phyloP scores from a whole-genome alignment of 768 basidiomycete species.

The Leccinum variicolor region DNA sequence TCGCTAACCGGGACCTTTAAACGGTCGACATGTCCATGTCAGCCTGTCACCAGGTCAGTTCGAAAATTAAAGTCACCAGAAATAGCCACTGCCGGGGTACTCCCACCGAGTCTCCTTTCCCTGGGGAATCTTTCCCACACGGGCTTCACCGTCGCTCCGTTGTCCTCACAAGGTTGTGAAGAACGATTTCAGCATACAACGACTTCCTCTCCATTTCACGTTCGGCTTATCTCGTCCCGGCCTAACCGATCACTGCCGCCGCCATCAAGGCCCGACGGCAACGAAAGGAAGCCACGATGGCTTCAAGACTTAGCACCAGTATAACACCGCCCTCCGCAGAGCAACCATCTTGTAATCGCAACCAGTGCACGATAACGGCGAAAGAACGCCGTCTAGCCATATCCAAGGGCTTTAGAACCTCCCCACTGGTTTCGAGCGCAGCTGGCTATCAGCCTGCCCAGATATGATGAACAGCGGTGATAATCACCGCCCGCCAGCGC shows the following conservation, averaged over 20 bases:
- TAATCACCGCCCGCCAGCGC: background rate
- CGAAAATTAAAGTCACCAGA: background rate
- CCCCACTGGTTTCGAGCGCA: too few relatives aligned
- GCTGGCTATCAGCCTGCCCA: background rate
- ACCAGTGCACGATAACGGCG: background rate
- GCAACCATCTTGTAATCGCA: background rate
- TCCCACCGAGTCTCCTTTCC: too few relatives aligned
- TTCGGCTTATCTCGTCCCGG: background rate
- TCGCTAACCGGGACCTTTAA: background rate
- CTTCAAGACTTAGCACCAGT: background rate
- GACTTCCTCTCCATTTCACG: background rate
- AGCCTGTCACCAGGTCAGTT: too few relatives aligned
- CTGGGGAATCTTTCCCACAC: background rate
- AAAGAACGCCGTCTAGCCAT: background rate
- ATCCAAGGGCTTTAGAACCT: too few relatives aligned
- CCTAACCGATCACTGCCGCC: background rate
- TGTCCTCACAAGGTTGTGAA: background rate
- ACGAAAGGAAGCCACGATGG: background rate
- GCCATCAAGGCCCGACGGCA: background rate
- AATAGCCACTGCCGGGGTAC: background rate
- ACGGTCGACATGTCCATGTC: background rate
- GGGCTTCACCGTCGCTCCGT: background rate
- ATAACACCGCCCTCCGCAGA: background rate
- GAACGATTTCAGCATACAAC: background rate
- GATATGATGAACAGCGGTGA: background rate